Base-by-base conservation (phyloP, 2,329 filamentous ascomycete genomes). In the Colletotrichum kahawae region DNA sequence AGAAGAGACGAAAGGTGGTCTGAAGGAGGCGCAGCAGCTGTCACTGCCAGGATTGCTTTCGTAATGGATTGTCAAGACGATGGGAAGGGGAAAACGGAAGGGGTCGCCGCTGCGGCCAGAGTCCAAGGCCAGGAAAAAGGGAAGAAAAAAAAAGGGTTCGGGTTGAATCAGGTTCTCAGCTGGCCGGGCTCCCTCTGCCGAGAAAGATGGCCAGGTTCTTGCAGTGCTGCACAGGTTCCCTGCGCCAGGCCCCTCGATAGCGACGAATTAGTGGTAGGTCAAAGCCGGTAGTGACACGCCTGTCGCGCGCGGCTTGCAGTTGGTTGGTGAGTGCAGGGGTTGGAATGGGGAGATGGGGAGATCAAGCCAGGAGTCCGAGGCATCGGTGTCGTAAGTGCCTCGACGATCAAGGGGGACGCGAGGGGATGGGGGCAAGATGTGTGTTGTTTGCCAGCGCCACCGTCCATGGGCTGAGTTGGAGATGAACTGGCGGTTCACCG, bases 21-120 rank as follows among this genome's bases (percentile, higher is more conserved):
- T 63, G 21, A 72, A 67, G 54, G 69, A 63, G 72, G 72, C 72
- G 69, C 72, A 72, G 72, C 63, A 72, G 72, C 72, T 72, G 34
- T 56, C 67, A 71, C 36, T 67, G 62, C 72, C 68, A 65, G 72
- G 68, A 56, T 71, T 56, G 72, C 43, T 10, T 38, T 67, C 68
- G 62, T 67, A 74, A 65, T 51, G 48, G 7, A 33, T 29, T 48
- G 36, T 21, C 12, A 18, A 54, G 21, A 57, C 34, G 10, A 64
- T 36, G 27, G 54, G 21, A 56, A 48, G 56, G 38, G 38, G 12
- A 43, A n/a, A 43, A 43, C 38, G 57, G 57, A 51, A 54, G 38
- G 67, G 29, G 38, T 24, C 38, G 63, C 43, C 18, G 21, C 38
- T 48, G 38, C 38, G 38, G 38, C 38, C 38, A 48, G 38, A 48